Conservation (phyloP, 208 protist genomes). For the Acanthamoeba healyi region DNA sequence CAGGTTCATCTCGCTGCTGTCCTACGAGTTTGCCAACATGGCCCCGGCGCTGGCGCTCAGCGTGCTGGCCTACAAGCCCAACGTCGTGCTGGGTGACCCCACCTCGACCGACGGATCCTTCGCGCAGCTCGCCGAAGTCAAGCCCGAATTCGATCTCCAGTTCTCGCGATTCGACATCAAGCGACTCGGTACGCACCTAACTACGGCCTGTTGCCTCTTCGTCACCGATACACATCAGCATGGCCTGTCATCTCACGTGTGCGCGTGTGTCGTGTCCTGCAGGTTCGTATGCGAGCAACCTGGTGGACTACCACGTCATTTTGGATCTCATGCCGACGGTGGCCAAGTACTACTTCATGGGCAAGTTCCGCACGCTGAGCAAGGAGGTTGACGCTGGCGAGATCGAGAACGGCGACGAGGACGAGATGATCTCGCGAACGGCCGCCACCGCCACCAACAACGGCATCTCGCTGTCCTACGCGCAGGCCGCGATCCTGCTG, state of each 20-base stretch:
- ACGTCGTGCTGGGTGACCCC: constrained; percentile 48
- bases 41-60: constrained; percentile 93
- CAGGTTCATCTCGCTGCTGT: constrained; percentile 94
- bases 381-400: constrained; percentile 35
- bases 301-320: constrained; percentile 97
- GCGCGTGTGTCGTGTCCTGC: not conserved
- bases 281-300: constrained; percentile 92
- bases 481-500: constrained; percentile 96
- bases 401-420: not conserved
- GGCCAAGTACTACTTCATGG: constrained; percentile 94
- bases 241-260: too few species aligned
- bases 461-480: constrained; percentile 90
- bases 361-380: constrained; percentile 64
- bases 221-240: too few species aligned
- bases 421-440: not conserved
- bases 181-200: constrained; percentile 89
- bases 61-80: constrained; percentile 86
- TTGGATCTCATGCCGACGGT: constrained; percentile 96
- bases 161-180: constrained; percentile 95
- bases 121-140: constrained; percentile 75
- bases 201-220: too few species aligned
- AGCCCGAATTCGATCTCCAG: constrained; percentile 85
- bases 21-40: constrained; percentile 94
- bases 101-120: constrained; percentile 20
- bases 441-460: not conserved